These are phyloP conservation scores for Chrysanthemum seticuspe DNA, from an alignment of 129 eudicot species.

Conservation along the genomic window DNA sequence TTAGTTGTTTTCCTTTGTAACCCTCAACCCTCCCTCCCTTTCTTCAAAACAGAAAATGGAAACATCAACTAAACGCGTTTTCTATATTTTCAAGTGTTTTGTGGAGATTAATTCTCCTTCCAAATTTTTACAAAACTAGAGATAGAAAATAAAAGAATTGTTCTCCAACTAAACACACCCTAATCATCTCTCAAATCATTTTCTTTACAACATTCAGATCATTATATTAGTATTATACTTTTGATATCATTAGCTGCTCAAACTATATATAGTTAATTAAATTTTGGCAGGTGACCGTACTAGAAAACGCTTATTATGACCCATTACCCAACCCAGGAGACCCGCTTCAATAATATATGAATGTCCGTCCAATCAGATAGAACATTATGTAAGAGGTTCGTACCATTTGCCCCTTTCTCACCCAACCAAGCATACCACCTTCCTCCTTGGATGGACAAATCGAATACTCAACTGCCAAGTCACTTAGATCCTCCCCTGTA, in stretches of 20 bases:
- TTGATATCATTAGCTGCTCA: not conserved
- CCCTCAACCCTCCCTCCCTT: no score
- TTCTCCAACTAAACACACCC: no score
- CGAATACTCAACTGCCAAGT: slow-evolving; percentile 82
- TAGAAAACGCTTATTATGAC: not conserved
- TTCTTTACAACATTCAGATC: not conserved
- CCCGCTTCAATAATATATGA: not conserved
- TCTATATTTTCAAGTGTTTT: no score
- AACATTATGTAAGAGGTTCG: slow-evolving; percentile 19
- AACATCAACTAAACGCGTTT: no score
- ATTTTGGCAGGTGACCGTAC: not conserved
- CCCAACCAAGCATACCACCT: slow-evolving; percentile 99
- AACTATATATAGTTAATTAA: not conserved
- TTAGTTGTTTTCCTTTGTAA: no score
- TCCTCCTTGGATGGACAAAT: slow-evolving; percentile 88
- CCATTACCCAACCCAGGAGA: not conserved
- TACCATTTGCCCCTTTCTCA: slow-evolving; percentile 98
- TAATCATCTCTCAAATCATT: slow-evolving; percentile 1
- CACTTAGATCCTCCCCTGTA: slow-evolving; percentile 91
- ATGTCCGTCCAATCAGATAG: not conserved
- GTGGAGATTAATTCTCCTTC: no score
- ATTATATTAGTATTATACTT: not conserved
- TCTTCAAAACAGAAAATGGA: no score
- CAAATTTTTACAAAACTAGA: no score
- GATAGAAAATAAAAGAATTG: no score